A percentile compares a stretch with the other conserved stretches of the same genome.
These are phyloP conservation scores for Anthracocystis setariae DNA, from an alignment of 1,284 basidiomycete genomes.

Conservation along the genomic window DNA sequence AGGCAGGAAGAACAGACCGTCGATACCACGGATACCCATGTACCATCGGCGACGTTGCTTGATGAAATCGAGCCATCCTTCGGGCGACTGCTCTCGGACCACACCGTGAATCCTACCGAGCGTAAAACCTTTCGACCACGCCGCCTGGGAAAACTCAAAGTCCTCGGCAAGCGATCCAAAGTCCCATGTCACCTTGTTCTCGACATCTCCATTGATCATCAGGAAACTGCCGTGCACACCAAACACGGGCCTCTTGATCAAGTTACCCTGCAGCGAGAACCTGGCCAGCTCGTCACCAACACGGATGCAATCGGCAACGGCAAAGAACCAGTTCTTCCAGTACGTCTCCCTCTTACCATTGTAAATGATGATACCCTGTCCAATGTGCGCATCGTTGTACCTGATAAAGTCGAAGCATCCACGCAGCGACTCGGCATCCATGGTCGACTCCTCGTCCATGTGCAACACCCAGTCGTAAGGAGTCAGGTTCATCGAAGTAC, in stretches of 20 bases:
- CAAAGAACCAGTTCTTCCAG: slow-evolving; percentile 70
- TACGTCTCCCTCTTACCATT: slow-evolving; percentile 68
- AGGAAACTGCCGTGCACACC: slow-evolving; percentile 70
- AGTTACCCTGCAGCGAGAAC: slow-evolving; percentile 69
- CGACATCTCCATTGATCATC: slow-evolving; percentile 69
- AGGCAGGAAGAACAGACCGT: slow-evolving; percentile 68
- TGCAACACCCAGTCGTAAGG: slow-evolving; percentile 70
- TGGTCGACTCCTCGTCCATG: slow-evolving; percentile 70
- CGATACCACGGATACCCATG: slow-evolving; percentile 68
- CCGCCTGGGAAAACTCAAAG: slow-evolving; percentile 70
- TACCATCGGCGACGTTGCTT: slow-evolving; percentile 70
- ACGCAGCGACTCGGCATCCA: slow-evolving; percentile 68
- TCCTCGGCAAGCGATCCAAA: slow-evolving; percentile 68
- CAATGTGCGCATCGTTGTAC: slow-evolving; percentile 69
- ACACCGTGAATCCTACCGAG: slow-evolving; percentile 69
- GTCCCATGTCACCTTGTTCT: slow-evolving; percentile 69
- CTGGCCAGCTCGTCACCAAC: slow-evolving; percentile 69
- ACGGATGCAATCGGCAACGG: slow-evolving; percentile 69
- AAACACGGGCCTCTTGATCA: slow-evolving; percentile 69
- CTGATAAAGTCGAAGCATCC: slow-evolving; percentile 69
- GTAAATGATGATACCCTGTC: slow-evolving; percentile 70
- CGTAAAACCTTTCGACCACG: slow-evolving; percentile 69
- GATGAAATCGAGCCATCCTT: slow-evolving; percentile 68
- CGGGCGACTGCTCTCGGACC: slow-evolving; percentile 69
- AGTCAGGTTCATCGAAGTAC: slow-evolving; percentile 68